Conservation (phyloP, 140 eudicot genomes). For the Stevia rebaudiana region DNA sequence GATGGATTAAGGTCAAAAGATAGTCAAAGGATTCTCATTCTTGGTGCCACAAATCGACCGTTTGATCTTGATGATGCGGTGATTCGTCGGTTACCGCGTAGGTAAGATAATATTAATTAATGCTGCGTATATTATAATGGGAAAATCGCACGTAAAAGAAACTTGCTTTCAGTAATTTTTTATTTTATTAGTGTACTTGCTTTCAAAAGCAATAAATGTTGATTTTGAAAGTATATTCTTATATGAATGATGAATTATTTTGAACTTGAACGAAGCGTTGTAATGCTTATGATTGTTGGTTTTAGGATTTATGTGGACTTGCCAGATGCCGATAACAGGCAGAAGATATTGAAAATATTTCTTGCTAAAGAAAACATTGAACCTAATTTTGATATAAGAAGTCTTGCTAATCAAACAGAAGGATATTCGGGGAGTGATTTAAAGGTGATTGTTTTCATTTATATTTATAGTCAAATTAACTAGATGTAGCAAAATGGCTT, state of each 20-base stretch:
- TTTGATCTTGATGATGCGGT: slow-evolving; percentile 99
- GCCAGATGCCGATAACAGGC: slow-evolving; percentile 89
- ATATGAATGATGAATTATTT: background rate
- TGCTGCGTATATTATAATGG: background rate
- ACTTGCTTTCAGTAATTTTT: background rate
- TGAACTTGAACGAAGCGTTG: background rate
- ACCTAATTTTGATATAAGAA: slow-evolving; percentile 47
- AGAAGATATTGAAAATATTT: slow-evolving; percentile 78
- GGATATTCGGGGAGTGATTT: slow-evolving; percentile 96
- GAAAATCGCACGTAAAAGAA: background rate
- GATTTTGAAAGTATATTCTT: no score
- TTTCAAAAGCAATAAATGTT: background rate
- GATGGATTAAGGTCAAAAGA: slow-evolving; percentile 97
- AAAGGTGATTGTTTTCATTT: slow-evolving; percentile 55
- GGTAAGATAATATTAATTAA: slow-evolving; percentile 34
- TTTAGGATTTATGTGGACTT: slow-evolving; percentile 86
- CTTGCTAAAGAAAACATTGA: slow-evolving; percentile 75
- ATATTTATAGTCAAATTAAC: background rate
- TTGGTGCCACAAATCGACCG: slow-evolving; percentile 96
- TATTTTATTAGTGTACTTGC: background rate
- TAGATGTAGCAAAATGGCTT: background rate
- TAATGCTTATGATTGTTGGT: slow-evolving; percentile 18
- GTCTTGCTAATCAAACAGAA: slow-evolving; percentile 90
- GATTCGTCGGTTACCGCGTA: slow-evolving; percentile 90
- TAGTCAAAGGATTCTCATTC: slow-evolving; percentile 87